phyloP scores from a whole-genome alignment of 345 rosid species.

The Erysimum cheiranthoides region DNA sequence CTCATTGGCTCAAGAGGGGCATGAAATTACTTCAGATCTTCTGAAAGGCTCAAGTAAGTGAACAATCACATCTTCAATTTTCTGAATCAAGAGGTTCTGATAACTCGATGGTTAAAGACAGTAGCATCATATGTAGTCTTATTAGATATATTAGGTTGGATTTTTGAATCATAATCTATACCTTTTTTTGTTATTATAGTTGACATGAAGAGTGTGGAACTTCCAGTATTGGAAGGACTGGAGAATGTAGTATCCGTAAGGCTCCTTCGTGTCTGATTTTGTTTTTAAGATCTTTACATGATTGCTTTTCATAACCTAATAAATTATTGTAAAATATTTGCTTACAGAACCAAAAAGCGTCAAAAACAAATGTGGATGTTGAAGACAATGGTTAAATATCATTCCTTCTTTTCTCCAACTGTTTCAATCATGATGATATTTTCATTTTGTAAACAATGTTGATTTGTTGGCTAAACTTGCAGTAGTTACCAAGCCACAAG shows the following conservation, averaged over 20 bases:
- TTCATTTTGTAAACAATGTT: conserved; percentile 13
- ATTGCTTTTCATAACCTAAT: neutral
- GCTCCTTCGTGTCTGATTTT: conserved; percentile 11
- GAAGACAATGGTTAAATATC: conserved; percentile 59
- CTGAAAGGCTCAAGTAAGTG: conserved; percentile 61
- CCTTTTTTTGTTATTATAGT: conserved; percentile 42
- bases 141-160: neutral
- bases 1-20: conserved; percentile 84
- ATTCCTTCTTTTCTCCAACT: conserved; percentile 7
- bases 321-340: neutral
- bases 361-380: conserved; percentile 38
- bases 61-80: neutral
- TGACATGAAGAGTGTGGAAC: conserved; percentile 53
- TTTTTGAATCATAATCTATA: conserved; percentile 1
- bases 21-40: conserved; percentile 61
- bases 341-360: conserved; percentile 51
- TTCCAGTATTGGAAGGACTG: conserved; percentile 73
- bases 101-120: neutral
- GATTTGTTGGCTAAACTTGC: conserved; percentile 33
- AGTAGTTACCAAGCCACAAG: conserved; percentile 54
- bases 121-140: neutral
- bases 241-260: conserved; percentile 43
- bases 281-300: neutral
- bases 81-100: conserved; percentile 2
- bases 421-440: neutral